Base-by-base conservation (phyloP, 2,329 filamentous ascomycete genomes). In the Botrytis aclada region DNA sequence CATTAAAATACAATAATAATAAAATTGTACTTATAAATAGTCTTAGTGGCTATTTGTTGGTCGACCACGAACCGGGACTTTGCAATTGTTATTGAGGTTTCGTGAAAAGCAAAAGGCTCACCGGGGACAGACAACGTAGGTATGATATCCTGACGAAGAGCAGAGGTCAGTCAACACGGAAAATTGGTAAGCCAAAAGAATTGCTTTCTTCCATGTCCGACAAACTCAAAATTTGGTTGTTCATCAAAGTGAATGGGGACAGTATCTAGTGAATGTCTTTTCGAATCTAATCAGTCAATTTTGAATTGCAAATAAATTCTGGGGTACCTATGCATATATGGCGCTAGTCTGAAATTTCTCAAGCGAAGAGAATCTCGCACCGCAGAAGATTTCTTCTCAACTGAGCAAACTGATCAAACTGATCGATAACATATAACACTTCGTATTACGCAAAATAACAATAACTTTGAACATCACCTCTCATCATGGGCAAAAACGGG, bases 401-500 rank as follows among this genome's bases (percentile, higher is more conserved):
- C 65, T 41, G 34, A n/a, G 39, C 34, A 41, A 56, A 43, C 65
- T 16, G 47, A 14, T 58, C 34, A 41, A 56, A 43, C 65, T 16
- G 47, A 14, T 58, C 18, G 47, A 56, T 47, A 25, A 25, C 20
- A 32, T 47, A 47, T 56, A 67, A 56, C 18, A 25, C 47, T 56
- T 56, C 18, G 6, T 56, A 56, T 67, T 16, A 37, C 10, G 5
- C 47, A n/a, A 54, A 54, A 54, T 12, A 54, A n/a, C 41, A 5
- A 32, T 9, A 22, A 1, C 9, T 32, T 22, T 56, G 34, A 39
- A 73, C 16, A 45, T 65, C 66, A 45, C 0, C 25, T 37, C 29
- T 72, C 54, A 70, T 70, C 45, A 79, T 79, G 78, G 78, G 78
- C 0, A 79, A 78, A 58, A 77, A 77, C 47, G 76, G 77, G 22